Conservation (phyloP, 495 filamentous ascomycete species). For the Articulospora tetracladia region DNA sequence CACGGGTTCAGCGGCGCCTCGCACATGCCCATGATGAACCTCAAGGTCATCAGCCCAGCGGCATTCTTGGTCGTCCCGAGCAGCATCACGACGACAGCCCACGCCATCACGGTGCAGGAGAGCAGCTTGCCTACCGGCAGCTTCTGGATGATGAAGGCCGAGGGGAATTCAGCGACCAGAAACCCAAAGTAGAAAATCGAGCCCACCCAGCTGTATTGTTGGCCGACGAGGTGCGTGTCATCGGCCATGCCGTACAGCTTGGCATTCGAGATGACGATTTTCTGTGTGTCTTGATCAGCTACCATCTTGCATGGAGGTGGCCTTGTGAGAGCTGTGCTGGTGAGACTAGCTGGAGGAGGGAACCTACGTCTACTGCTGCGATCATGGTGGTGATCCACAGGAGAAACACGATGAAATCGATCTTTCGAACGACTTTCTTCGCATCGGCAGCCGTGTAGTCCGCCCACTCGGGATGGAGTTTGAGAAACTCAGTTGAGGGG, state of each 20-base stretch:
- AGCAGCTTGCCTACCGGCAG: slow-evolving; percentile 57
- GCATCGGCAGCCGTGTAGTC: slow-evolving; percentile 1
- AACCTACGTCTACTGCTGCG: neutral
- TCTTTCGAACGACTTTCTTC: slow-evolving; percentile 2
- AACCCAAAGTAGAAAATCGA: slow-evolving; percentile 2
- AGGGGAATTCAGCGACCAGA: neutral
- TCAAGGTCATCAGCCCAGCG: slow-evolving; percentile 47
- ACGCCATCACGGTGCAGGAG: slow-evolving; percentile 51
- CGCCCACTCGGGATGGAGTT: neutral
- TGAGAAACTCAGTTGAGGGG: neutral
- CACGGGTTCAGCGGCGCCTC: slow-evolving; percentile 49
- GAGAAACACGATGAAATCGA: neutral
- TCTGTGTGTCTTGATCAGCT: too few relatives aligned
- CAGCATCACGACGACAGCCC: slow-evolving; percentile 51
- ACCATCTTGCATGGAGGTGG: too few relatives aligned
- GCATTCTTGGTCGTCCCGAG: slow-evolving; percentile 41
- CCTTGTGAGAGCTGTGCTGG: neutral
- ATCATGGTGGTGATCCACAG: neutral
- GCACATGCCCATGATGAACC: slow-evolving; percentile 30
- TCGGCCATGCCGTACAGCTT: neutral
- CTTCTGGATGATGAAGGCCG: slow-evolving; percentile 43
- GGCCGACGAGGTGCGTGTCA: neutral
- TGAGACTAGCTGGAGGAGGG: too few relatives aligned
- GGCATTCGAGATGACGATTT: neutral
- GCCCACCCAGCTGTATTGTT: neutral